Evolutionary conservation across 2,329 filamentous ascomycete genomes (phyloP), one percentile per base, ranked within the genome.

Genomic region (Fusarium scirpi): DNA sequence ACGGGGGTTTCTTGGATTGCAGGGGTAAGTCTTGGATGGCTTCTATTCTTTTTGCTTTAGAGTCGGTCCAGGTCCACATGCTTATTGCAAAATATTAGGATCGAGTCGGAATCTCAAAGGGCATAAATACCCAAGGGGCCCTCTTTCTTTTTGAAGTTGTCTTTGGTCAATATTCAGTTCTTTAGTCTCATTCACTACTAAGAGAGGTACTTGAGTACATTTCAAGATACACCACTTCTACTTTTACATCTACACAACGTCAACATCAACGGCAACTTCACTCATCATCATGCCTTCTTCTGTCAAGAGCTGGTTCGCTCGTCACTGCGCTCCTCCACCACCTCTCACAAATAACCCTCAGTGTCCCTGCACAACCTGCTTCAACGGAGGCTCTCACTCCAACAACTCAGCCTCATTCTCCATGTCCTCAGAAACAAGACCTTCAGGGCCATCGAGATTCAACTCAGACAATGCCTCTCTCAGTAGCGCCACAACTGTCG

Each of bases 321-420:
- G 80, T 65, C 81, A 82, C 77, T 81, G 79, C 67, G 74, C 80
- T 49, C 79, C 81, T 57, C 78, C 79, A 20, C 80, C 80, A 3
- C 80, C 81, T 47, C 73, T 80, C 71, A 78, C 76, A 72, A 70
- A 71, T 62, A 73, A 72, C 34, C 73, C 79, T 6, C 67, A 75
- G 22, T 82, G 81, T 58, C 80, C 80, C 55, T 82, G 81, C 70
- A 76, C 74, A 54, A 66, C 74, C 47, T 81, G 79, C 75, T 81
- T 72, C 75, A 78, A 76, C 60, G 62, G 66, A 4, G 73, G 74
- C 34, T 67, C 71, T 40, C 61, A 66, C 69, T 43, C 29, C 49
- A 64, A 61, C 59, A 59, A 57, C 59, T 72, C 69, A n/a, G 62
- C 65, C 46, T 55, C 60, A 12, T 67, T 71, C 47, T 55, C 62